Conservation (phyloP, 768 basidiomycete species). For the Boletus fagicola region DNA sequence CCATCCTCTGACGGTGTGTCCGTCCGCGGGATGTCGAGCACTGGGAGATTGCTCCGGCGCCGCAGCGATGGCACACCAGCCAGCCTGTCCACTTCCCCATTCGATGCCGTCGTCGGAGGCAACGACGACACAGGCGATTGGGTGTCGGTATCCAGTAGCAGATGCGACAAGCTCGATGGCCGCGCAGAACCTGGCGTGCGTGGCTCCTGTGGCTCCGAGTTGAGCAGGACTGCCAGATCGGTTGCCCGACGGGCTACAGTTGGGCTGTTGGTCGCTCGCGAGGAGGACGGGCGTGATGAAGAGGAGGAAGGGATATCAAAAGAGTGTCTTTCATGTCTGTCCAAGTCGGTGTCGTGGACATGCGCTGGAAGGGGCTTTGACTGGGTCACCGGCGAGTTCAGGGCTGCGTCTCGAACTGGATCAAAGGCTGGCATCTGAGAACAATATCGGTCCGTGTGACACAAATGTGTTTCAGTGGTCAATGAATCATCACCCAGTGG, state of each 20-base stretch:
- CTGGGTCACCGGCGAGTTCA: conserved; percentile 67
- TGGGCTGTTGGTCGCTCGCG: conserved; percentile 42
- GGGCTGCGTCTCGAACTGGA: conserved; percentile 84
- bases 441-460: neutral
- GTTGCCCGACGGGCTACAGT: conserved; percentile 62
- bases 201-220: conserved; percentile 50
- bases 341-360: conserved; percentile 26
- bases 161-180: conserved; percentile 46
- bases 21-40: too few relatives aligned
- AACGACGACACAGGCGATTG: conserved; percentile 24
- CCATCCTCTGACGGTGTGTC: too few relatives aligned
- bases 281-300: conserved; percentile 36
- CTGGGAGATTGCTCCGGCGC: conserved; percentile 32
- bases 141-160: conserved; percentile 33
- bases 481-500: conserved; percentile 16
- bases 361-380: conserved; percentile 36
- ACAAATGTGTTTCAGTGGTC: conserved; percentile 3
- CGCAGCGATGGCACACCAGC: conserved; percentile 26
- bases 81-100: conserved; percentile 30
- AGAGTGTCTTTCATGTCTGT: conserved; percentile 27
- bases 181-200: conserved; percentile 36
- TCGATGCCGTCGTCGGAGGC: conserved; percentile 2
- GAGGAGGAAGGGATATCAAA: conserved; percentile 38
- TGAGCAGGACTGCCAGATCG: conserved; percentile 74
- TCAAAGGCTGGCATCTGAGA: conserved; percentile 56